These are phyloP conservation scores for Phytomonas sp. DNA, from an alignment of 208 protist species.

Conservation along the genomic window DNA sequence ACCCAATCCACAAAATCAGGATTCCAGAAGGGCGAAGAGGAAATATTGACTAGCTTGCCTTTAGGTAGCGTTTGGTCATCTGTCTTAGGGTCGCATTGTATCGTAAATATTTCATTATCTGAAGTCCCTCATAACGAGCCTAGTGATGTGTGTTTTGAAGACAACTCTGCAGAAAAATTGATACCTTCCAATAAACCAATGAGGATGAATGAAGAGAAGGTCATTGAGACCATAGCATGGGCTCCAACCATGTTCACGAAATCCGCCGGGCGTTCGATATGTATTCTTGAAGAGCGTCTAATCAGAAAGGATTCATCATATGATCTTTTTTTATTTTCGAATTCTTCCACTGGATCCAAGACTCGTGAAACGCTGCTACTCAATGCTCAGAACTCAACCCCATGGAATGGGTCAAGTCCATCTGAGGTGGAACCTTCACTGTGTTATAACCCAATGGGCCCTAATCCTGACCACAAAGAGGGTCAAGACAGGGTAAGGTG, in stretches of 20 bases:
- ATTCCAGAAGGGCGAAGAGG: not conserved
- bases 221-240: conserved; percentile 11
- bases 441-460: not conserved
- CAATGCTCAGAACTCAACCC: not conserved
- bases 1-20: not conserved
- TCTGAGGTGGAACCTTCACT: not conserved
- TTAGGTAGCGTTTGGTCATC: not conserved
- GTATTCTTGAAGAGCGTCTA: conserved; percentile 33
- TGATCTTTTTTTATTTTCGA: conserved; percentile 12
- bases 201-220: not conserved
- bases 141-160: not conserved
- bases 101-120: not conserved
- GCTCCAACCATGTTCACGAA: conserved; percentile 61
- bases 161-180: not conserved
- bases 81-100: not conserved
- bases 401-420: not conserved
- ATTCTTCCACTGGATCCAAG: not conserved
- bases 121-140: not conserved
- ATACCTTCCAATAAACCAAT: not conserved
- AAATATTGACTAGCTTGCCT: not conserved
- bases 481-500: not conserved
- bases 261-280: conserved; percentile 42
- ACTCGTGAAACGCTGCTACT: not conserved
- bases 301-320: conserved; percentile 29
- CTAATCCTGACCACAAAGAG: not conserved